Conservation (phyloP, 2,329 filamentous ascomycete species). For the Myriangium duriaei region DNA sequence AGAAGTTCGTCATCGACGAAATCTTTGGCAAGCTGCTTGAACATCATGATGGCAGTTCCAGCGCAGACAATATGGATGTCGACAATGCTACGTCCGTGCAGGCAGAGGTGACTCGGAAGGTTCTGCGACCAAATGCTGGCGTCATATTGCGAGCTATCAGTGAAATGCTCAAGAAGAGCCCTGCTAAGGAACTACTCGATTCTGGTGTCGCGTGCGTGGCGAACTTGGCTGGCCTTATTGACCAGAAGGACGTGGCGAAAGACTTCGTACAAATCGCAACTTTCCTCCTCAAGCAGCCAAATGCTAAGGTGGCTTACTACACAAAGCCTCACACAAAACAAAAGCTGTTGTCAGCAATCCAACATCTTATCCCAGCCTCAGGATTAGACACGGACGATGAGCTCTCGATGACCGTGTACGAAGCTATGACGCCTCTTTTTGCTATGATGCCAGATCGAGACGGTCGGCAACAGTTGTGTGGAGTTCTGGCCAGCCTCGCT, state of each 20-base stretch:
- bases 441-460: conserved; percentile 76
- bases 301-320: conserved; percentile 66
- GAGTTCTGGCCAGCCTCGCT: conserved; percentile 60
- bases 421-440: conserved; percentile 68
- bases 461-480: conserved; percentile 61
- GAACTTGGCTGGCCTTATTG: conserved; percentile 58
- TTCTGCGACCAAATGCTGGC: conserved; percentile 56
- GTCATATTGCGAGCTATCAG: conserved; percentile 46
- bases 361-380: conserved; percentile 63
- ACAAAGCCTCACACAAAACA: conserved; percentile 65
- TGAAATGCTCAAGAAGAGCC: conserved; percentile 42
- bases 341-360: conserved; percentile 64
- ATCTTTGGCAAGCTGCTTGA: conserved; percentile 60
- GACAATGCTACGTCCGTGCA: conserved; percentile 31
- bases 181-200: conserved; percentile 63
- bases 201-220: conserved; percentile 68
- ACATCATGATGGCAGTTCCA: conserved; percentile 28
- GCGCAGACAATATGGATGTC: background rate
- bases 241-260: conserved; percentile 55
- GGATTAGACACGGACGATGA: conserved; percentile 43
- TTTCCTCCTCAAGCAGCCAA: conserved; percentile 74
- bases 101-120: conserved; percentile 36
- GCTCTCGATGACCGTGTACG: conserved; percentile 54
- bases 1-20: conserved; percentile 60
- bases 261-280: conserved; percentile 68